Evolutionary conservation across 1,284 basidiomycete genomes (phyloP).

Genomic region (Athelia psychrophila): DNA sequence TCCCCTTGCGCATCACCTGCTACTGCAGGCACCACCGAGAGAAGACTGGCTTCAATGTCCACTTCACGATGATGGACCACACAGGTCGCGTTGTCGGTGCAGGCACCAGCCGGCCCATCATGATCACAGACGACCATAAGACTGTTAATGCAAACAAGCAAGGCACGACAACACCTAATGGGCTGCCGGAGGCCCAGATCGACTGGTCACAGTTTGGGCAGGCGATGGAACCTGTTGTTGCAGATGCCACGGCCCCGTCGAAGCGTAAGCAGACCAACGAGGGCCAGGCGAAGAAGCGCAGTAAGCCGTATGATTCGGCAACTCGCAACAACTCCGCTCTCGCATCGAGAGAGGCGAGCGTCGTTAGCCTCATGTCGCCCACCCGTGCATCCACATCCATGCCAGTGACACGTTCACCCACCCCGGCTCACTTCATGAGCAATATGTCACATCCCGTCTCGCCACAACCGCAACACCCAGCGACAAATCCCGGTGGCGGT

Average conservation of each 20-base stretch:
- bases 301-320: conserved; percentile 57
- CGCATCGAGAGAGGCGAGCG: conserved; percentile 48
- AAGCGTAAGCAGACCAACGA: conserved; percentile 39
- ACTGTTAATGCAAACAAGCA: conserved; percentile 41
- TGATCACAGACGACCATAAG: conserved; percentile 99
- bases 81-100: conserved; percentile 81
- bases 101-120: conserved; percentile 88
- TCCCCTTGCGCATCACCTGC: conserved; percentile 96
- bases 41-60: conserved; percentile 93
- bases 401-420: conserved; percentile 48
- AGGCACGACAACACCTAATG: conserved; percentile 5
- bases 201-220: conserved; percentile 41
- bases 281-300: conserved; percentile 37
- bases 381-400: conserved; percentile 40
- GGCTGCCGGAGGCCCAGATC: conserved; percentile 29
- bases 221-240: conserved; percentile 18
- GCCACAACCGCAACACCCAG: conserved; percentile 18
- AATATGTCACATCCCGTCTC: conserved; percentile 6
- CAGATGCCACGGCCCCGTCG: conserved; percentile 33
- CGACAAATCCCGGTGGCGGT: neutral
- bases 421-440: conserved; percentile 30
- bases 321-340: conserved; percentile 36
- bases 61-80: conserved; percentile 85
- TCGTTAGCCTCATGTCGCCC: conserved; percentile 48
- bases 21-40: conserved; percentile 99